phyloP scores from a whole-genome alignment of 2,329 filamentous ascomycete genomes.

The Pseudomassariella vexata region DNA sequence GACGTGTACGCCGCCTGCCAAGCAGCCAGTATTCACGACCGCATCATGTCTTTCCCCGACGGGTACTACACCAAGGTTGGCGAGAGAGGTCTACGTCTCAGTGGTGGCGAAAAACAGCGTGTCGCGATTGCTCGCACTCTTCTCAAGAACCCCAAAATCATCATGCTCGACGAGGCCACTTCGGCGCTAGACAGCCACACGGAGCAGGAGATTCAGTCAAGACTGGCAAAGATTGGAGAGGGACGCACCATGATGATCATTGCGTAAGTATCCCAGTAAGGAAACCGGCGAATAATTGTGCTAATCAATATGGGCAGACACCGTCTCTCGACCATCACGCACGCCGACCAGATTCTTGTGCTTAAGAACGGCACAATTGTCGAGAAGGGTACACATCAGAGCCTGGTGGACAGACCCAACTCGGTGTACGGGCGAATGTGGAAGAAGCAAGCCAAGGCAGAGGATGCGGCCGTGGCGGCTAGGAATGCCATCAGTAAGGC shows the following conservation, averaged over 20 bases:
- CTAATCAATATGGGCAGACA: conserved; percentile 42
- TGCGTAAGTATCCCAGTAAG: conserved; percentile 69
- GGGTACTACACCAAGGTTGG: conserved; percentile 86
- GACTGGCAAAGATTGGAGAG: conserved; percentile 72
- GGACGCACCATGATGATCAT: conserved; percentile 94
- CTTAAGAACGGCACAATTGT: conserved; percentile 70
- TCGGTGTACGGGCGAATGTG: conserved; percentile 82
- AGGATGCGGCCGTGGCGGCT: conserved; percentile 61
- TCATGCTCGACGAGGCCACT: conserved; percentile 89
- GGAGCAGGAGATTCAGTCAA: conserved; percentile 86
- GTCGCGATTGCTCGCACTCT: conserved; percentile 92
- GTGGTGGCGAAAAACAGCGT: conserved; percentile 88
- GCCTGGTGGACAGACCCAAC: conserved; percentile 58
- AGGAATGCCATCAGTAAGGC: conserved; percentile 34
- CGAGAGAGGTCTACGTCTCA: conserved; percentile 79
- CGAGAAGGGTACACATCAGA: conserved; percentile 73
- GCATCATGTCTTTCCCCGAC: conserved; percentile 83
- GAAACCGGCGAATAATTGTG: too few species aligned
- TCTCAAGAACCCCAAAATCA: conserved; percentile 84
- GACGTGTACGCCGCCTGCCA: conserved; percentile 77
- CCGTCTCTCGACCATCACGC: conserved; percentile 77
- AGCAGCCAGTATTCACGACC: conserved; percentile 87
- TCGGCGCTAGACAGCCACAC: conserved; percentile 88
- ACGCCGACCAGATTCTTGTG: conserved; percentile 80
- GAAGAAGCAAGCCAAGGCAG: conserved; percentile 79